These are phyloP conservation scores for Leptographium wingfieldii DNA, from an alignment of 2,329 filamentous ascomycete species.

Conservation along the genomic window DNA sequence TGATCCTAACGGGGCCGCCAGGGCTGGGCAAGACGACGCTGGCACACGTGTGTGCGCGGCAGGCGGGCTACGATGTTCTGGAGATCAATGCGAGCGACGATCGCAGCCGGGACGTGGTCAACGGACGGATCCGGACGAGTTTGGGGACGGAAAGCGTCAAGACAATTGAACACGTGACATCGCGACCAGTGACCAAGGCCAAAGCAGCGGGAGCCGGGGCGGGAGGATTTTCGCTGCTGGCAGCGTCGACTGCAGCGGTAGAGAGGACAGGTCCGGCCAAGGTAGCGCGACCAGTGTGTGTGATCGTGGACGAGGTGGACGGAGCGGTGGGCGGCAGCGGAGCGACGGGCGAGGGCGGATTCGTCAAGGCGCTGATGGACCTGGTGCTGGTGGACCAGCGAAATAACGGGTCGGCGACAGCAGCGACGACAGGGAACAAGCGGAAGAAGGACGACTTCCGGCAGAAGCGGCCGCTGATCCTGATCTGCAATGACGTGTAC, in stretches of 20 bases:
- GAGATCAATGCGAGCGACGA: conserved; percentile 99
- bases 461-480: conserved; percentile 73
- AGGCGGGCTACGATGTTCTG: conserved; percentile 91
- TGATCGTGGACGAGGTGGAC: conserved; percentile 93
- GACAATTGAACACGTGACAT: conserved; percentile 43
- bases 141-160: conserved; percentile 91
- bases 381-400: conserved; percentile 76
- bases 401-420: conserved; percentile 36
- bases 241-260: neutral
- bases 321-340: conserved; percentile 77
- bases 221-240: neutral
- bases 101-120: conserved; percentile 77
- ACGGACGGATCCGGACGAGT: conserved; percentile 79
- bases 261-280: conserved; percentile 31
- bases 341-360: conserved; percentile 74
- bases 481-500: conserved; percentile 97
- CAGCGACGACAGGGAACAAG: conserved; percentile 20
- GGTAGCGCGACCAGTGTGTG: conserved; percentile 74
- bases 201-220: neutral
- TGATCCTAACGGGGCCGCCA: conserved; percentile 82
- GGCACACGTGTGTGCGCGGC: conserved; percentile 87
- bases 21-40: conserved; percentile 93
- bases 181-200: conserved; percentile 21
- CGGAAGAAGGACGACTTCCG: conserved; percentile 79
- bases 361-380: conserved; percentile 89